These are phyloP conservation scores for Pyricularia pennisetigena DNA, from an alignment of 2,329 filamentous ascomycete genomes.

Conservation along the genomic window DNA sequence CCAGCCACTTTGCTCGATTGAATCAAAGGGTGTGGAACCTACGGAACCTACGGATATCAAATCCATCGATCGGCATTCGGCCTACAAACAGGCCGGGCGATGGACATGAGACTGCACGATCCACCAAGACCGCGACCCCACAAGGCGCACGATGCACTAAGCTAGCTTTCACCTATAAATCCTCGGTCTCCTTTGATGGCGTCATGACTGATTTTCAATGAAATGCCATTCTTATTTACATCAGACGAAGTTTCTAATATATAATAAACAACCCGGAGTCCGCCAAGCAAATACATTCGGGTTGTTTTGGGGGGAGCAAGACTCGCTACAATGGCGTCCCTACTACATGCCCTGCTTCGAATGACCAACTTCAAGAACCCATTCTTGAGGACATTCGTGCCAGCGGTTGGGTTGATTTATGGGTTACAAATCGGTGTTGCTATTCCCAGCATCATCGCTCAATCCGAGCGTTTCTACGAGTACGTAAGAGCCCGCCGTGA, in stretches of 20 bases:
- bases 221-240: background rate
- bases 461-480: slow-evolving; percentile 60
- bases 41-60: background rate
- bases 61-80: background rate
- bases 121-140: background rate
- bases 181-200: background rate
- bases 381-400: slow-evolving; percentile 52
- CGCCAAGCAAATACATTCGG: background rate
- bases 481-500: background rate
- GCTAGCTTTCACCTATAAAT: background rate
- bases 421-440: slow-evolving; percentile 53
- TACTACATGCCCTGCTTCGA: slow-evolving; percentile 39
- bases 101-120: background rate
- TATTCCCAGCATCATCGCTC: slow-evolving; percentile 47
- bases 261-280: background rate
- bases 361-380: slow-evolving; percentile 52
- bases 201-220: background rate
- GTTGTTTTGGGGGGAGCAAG: background rate
- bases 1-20: background rate
- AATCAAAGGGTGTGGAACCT: background rate
- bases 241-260: background rate
- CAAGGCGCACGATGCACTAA: background rate
- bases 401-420: slow-evolving; percentile 51
- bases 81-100: background rate
- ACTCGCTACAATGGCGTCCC: slow-evolving; percentile 4